These are phyloP conservation scores for Phytophthora fragariaefolia DNA, from an alignment of 352 stramenopile genomes.

Conservation along the genomic window DNA sequence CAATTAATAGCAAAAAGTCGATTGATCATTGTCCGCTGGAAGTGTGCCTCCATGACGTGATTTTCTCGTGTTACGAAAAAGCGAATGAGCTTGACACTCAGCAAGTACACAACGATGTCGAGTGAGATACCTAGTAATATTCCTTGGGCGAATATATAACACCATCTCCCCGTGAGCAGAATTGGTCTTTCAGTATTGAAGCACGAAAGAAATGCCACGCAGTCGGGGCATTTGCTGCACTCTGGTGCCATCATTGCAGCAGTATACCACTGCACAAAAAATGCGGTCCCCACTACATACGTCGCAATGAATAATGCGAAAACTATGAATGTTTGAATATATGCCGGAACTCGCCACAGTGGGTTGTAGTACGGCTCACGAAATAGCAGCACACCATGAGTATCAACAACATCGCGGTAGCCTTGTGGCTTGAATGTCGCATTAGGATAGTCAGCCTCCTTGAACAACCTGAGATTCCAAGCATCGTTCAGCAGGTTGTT, in stretches of 20 bases:
- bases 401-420: conserved; percentile 80
- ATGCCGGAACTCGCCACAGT: conserved; percentile 76
- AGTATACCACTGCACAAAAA: conserved; percentile 90
- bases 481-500: conserved; percentile 84
- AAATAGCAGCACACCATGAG: conserved; percentile 73
- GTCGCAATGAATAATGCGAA: conserved; percentile 82
- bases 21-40: conserved; percentile 87
- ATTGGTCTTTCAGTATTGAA: conserved; percentile 80
- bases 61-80: conserved; percentile 88
- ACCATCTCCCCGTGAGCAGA: conserved; percentile 79
- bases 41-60: conserved; percentile 80
- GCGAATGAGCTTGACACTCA: conserved; percentile 85
- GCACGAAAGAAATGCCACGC: conserved; percentile 79
- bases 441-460: conserved; percentile 88
- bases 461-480: conserved; percentile 87
- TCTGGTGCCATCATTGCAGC: conserved; percentile 86
- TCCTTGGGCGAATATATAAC: conserved; percentile 86
- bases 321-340: conserved; percentile 83
- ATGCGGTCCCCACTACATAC: conserved; percentile 81
- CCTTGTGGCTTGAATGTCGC: conserved; percentile 77
- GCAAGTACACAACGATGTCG: conserved; percentile 84
- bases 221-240: conserved; percentile 77
- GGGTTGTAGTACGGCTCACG: conserved; percentile 87
- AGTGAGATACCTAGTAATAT: conserved; percentile 84
- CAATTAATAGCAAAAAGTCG: conserved; percentile 90